Conservation (phyloP, 352 stramenopile species). For the Phytopythium kandeliae region DNA sequence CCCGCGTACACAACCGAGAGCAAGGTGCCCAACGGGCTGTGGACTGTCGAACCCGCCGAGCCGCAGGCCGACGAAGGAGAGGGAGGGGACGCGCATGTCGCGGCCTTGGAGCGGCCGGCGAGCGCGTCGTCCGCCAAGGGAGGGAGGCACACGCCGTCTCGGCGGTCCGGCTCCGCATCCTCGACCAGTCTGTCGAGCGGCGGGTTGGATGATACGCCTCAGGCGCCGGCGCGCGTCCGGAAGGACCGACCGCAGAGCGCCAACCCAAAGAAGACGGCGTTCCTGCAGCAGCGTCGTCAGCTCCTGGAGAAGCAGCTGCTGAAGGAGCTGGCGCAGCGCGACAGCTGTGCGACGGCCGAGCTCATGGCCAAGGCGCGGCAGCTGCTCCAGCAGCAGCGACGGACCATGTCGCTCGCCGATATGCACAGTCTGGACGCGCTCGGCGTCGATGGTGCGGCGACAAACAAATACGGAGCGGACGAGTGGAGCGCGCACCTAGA, state of each 20-base stretch:
- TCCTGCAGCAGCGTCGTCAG: conserved; percentile 60
- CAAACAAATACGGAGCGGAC: background rate
- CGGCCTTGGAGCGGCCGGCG: background rate
- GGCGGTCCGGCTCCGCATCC: background rate
- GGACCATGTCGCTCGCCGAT: conserved; percentile 33
- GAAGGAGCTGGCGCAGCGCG: conserved; percentile 7
- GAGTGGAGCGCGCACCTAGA: background rate
- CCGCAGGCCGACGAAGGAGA: conserved; percentile 12
- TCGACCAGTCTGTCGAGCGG: background rate
- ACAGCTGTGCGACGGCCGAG: conserved; percentile 1
- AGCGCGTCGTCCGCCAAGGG: background rate
- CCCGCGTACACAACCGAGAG: conserved; percentile 54
- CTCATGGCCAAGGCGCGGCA: conserved; percentile 3
- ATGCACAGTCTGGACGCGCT: conserved; percentile 29
- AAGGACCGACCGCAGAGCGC: conserved; percentile 61
- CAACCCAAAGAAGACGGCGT: conserved; percentile 54
- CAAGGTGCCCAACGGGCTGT: conserved; percentile 48
- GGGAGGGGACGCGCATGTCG: conserved; percentile 7
- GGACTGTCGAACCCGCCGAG: conserved; percentile 27
- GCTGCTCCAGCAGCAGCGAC: conserved; percentile 12
- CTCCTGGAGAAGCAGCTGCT: conserved; percentile 29
- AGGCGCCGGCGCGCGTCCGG: conserved; percentile 8
- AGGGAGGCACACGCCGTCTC: background rate
- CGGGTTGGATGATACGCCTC: background rate
- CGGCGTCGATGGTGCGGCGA: conserved; percentile 8